phyloP scores from a whole-genome alignment of 768 basidiomycete species.

The Lepiota subincarnata region DNA sequence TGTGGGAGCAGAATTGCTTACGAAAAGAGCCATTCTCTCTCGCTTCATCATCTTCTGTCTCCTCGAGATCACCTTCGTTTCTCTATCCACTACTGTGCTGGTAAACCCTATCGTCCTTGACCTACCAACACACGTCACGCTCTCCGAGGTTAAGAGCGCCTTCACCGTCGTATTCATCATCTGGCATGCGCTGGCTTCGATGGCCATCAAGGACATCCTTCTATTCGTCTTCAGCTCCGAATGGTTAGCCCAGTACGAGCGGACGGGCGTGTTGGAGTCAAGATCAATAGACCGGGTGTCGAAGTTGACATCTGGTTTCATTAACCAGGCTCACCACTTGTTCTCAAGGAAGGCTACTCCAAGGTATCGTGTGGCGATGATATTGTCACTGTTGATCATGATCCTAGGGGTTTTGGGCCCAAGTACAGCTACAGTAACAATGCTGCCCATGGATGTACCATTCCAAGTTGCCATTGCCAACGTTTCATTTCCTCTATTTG shows the following conservation, averaged over 20 bases:
- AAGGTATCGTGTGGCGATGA: background rate
- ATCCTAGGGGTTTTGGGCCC: background rate
- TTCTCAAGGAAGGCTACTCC: background rate
- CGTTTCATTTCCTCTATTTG: too few species aligned
- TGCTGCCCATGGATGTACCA: too few species aligned
- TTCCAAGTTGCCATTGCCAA: too few species aligned
- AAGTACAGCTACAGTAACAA: background rate
- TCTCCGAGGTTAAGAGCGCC: background rate
- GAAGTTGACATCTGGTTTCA: background rate
- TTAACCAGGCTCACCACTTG: background rate
- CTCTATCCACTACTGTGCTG: too few species aligned
- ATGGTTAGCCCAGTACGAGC: background rate
- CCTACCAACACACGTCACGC: background rate
- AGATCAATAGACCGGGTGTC: background rate
- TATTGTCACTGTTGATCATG: background rate
- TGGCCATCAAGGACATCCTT: background rate
- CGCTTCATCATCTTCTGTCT: too few species aligned
- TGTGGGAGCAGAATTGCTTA: too few species aligned
- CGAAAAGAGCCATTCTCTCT: too few species aligned
- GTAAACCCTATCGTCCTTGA: too few species aligned
- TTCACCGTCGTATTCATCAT: background rate
- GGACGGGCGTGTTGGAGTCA: background rate
- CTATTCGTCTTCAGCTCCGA: background rate
- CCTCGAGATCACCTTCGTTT: too few species aligned
- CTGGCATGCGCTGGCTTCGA: background rate